Evolutionary conservation across 176 grass and related monocot genomes (phyloP).

Genomic region (Cenchrus purpureus): DNA sequence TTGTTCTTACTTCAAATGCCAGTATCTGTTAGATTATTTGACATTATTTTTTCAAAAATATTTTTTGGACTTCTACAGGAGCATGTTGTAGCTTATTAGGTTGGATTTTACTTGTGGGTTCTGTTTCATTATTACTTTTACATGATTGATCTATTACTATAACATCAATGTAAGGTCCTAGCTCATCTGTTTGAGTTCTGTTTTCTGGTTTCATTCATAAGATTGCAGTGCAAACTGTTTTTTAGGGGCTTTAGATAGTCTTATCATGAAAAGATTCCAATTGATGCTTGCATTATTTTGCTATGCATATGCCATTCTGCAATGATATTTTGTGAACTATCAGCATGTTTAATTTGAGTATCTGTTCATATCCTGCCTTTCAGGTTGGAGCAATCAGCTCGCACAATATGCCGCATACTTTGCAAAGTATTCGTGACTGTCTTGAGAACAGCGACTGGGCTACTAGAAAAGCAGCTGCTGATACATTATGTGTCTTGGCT

Average conservation of each 20-base stretch:
- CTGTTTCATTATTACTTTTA: neutral
- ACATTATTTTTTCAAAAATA: neutral
- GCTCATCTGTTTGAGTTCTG: neutral
- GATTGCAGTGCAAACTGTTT: neutral
- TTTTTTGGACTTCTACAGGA: neutral
- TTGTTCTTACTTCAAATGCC: neutral
- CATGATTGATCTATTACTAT: slow-evolving; percentile 12
- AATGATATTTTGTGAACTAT: slow-evolving; percentile 22
- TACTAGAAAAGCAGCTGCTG: slow-evolving; percentile 90
- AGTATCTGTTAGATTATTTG: neutral
- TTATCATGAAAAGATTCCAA: neutral
- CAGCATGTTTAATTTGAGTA: slow-evolving; percentile 10
- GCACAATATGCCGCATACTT: slow-evolving; percentile 83
- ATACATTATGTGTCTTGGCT: slow-evolving; percentile 82
- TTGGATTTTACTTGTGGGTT: neutral
- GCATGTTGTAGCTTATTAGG: neutral
- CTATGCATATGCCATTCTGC: slow-evolving; percentile 20
- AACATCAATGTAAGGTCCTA: neutral
- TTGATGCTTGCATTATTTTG: neutral
- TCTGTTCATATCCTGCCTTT: slow-evolving; percentile 40
- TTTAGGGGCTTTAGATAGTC: slow-evolving; percentile 16
- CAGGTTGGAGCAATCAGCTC: slow-evolving; percentile 94
- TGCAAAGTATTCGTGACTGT: slow-evolving; percentile 88
- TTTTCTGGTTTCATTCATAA: slow-evolving; percentile 21
- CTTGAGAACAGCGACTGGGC: slow-evolving; percentile 96